These are phyloP conservation scores for Urostyla sp. DNA, from an alignment of 73 alveolate genomes.

Conservation along the genomic window DNA sequence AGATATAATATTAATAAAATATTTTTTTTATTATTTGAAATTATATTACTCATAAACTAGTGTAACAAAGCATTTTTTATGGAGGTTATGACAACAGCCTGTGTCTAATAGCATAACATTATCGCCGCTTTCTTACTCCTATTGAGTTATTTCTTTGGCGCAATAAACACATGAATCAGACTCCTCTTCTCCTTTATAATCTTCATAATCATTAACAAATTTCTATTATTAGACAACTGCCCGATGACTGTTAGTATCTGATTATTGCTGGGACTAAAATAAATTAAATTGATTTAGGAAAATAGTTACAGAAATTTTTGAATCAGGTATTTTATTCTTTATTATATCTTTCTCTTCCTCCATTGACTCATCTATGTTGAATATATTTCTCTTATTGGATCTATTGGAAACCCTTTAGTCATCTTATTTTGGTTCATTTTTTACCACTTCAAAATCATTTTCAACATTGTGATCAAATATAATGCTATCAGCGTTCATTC, in stretches of 20 bases:
- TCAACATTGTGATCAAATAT: no score
- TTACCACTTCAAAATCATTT: no score
- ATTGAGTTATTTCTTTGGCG: not conserved
- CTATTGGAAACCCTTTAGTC: no score
- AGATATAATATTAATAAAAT: not conserved
- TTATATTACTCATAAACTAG: conserved; percentile 50
- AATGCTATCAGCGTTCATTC: no score
- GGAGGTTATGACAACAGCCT: conserved; percentile 50
- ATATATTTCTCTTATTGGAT: no score
- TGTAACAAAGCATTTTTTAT: conserved; percentile 29
- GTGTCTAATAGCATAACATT: conserved; percentile 28
- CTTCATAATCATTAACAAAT: conserved; percentile 2
- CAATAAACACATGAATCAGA: conserved; percentile 48
- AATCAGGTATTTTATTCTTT: not conserved
- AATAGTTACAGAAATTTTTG: no score
- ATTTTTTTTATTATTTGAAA: no score
- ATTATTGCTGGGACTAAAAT: not conserved
- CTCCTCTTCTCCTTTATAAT: conserved; percentile 18
- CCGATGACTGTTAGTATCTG: not conserved
- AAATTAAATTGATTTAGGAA: no score
- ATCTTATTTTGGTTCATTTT: no score
- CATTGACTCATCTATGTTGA: conserved; percentile 6
- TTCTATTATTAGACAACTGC: not conserved
- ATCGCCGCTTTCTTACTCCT: conserved; percentile 27
- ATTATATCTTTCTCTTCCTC: not conserved